A percentile compares a stretch with the other conserved stretches of the same genome.
These are phyloP conservation scores for Colletotrichum noveboracense DNA, from an alignment of 2,329 filamentous ascomycete genomes.

Conservation along the genomic window DNA sequence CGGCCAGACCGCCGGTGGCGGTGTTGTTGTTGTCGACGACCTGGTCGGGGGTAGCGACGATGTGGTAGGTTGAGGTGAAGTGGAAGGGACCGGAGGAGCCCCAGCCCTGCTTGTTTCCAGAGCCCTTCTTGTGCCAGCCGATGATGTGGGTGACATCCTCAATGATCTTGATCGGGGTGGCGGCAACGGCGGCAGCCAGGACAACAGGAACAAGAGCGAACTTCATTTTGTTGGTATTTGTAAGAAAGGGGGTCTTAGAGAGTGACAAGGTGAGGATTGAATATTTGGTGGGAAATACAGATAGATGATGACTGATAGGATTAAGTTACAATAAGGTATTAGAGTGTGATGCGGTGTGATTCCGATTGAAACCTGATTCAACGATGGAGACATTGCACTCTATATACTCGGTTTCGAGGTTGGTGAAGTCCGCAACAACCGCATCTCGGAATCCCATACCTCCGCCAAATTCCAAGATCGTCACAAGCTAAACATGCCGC, in stretches of 20 bases:
- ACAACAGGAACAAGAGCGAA: neutral
- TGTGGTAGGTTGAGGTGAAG: constrained; percentile 55
- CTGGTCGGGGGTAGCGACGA: constrained; percentile 53
- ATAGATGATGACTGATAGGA: accelerated
- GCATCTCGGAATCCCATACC: neutral
- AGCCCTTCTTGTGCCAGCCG: constrained; percentile 23
- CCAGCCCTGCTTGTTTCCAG: constrained; percentile 5
- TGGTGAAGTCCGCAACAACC: neutral
- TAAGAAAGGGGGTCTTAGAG: neutral
- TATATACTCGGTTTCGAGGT: neutral
- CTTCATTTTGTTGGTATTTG: neutral
- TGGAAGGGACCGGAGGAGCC: constrained; percentile 27
- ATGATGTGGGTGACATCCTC: constrained; percentile 1
- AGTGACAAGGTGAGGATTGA: accelerated
- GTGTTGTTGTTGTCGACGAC: constrained; percentile 48
- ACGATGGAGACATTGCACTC: neutral
- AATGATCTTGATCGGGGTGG: neutral
- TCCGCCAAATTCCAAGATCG: neutral
- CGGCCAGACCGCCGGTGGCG: constrained; percentile 44
- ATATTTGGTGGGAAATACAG: neutral
- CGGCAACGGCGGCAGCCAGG: neutral
- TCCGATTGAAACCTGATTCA: neutral
- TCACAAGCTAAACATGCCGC: neutral
- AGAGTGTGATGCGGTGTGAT: too few relatives aligned
- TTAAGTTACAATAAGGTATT: neutral